Conservation (phyloP, 2,329 filamentous ascomycete genomes). For the Ophiostoma triangulosporum region DNA sequence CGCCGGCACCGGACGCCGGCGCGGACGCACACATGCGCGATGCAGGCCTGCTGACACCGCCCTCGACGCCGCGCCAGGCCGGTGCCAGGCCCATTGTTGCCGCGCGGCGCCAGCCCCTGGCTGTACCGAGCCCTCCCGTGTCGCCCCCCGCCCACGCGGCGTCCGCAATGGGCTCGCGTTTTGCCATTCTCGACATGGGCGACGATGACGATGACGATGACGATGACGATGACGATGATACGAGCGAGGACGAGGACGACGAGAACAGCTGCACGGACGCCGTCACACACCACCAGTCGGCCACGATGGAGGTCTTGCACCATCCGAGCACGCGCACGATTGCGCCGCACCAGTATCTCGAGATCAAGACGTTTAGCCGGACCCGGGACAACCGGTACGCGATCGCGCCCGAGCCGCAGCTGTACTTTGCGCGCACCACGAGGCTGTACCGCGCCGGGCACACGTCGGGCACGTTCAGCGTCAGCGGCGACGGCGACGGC, state of each 20-base stretch:
- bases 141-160: not conserved
- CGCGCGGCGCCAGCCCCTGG: not conserved
- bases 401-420: conserved; percentile 12
- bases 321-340: not conserved
- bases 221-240: not conserved
- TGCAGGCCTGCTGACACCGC: not conserved
- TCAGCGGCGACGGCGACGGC: not conserved
- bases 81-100: not conserved
- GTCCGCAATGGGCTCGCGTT: not conserved
- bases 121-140: not conserved
- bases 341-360: not conserved
- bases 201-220: not conserved
- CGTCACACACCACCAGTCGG: not conserved
- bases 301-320: not conserved
- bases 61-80: not conserved
- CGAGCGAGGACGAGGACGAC: not conserved
- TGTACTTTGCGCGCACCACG: conserved; percentile 14
- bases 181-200: not conserved
- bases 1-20: not conserved
- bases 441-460: conserved; percentile 13
- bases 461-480: conserved; percentile 5
- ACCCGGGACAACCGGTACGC: not conserved
- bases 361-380: not conserved
- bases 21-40: not conserved
- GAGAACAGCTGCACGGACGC: too few species aligned